Evolutionary conservation across 768 basidiomycete genomes (phyloP), one percentile per base, ranked within the genome.

Genomic region (Pisolithus microcarpus): DNA sequence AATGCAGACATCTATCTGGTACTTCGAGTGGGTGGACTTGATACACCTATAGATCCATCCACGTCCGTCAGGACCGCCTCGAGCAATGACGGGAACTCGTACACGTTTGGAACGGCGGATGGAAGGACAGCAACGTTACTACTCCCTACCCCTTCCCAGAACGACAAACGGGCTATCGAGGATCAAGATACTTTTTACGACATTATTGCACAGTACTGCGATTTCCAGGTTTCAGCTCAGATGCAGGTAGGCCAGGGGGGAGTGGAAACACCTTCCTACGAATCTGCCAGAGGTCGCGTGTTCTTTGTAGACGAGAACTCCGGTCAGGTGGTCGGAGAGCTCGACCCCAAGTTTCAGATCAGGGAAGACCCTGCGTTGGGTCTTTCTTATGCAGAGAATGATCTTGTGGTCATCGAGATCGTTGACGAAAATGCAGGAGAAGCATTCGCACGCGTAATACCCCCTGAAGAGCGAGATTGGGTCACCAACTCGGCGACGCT

Each of bases 381-480:
- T 31, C 65, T 70, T 49, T 64, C 67, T 15, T 79, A 78, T 7
- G 72, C 74, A 43, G 77, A 81, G 56, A 74, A 74, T 54, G 79
- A 80, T 56, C 80, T 84, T 0, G 85, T 91, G 18, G 65, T 89
- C 46, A 78, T 91, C 52, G 85, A 89, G 58, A 77, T 89, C 30
- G 76, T 79, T 0, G 67, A 69, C 30, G 64, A 69, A 8, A 73
- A 76, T 56, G 72, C 79, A 5, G 67, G 75, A 19, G 72, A 78
- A 53, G 75, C 81, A 21, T 81, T 82, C 58, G 84, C 81, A 11
- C 71, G 77, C 39, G 75, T 77, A 8, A 75, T 88, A 1, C 81
- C 82, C 19, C 76, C 81, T 16, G 83, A 30, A 30, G 30, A 91
- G 57, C 75, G 79, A 61, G 82, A 87, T 62, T 84, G 81, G 34